Percentiles rank a stretch among this genome's conserved stretches.
Evolutionary conservation across 306 rosid genomes (phyloP).

Genomic region (Fragaria ananassa): DNA sequence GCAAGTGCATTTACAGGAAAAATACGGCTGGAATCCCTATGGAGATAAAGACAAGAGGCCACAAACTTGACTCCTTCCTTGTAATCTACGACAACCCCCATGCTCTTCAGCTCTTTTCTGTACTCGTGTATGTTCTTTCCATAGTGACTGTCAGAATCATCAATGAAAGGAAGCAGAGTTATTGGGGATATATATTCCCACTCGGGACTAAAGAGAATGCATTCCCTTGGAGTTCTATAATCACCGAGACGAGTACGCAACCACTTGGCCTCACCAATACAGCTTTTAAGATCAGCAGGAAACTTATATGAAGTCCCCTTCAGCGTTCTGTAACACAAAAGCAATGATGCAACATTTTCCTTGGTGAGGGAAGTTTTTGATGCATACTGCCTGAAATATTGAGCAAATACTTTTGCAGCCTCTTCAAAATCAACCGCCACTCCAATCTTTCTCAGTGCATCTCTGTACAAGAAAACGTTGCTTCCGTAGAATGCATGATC

Average conservation of each 20-base stretch:
- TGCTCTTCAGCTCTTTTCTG: constrained; percentile 48
- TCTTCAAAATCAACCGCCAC: constrained; percentile 57
- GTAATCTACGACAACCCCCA: constrained; percentile 50
- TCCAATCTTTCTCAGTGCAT: constrained; percentile 40
- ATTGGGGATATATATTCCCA: constrained; percentile 62
- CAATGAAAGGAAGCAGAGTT: constrained; percentile 63
- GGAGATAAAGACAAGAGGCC: constrained; percentile 35
- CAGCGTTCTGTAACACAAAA: constrained; percentile 42
- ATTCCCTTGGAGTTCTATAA: constrained; percentile 42
- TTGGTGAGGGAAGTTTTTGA: constrained; percentile 25
- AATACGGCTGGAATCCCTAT: constrained; percentile 33
- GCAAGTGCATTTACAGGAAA: constrained; percentile 40
- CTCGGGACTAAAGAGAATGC: constrained; percentile 57
- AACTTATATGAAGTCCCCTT: constrained; percentile 21
- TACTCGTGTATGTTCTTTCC: constrained; percentile 43
- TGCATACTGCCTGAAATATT: constrained; percentile 38
- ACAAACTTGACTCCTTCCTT: constrained; percentile 49
- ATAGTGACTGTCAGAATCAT: constrained; percentile 43
- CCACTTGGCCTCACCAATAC: constrained; percentile 41
- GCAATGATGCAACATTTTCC: constrained; percentile 44
- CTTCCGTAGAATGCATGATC: constrained; percentile 45
- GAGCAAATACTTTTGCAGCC: constrained; percentile 36
- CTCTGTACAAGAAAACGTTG: constrained; percentile 20
- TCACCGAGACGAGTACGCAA: constrained; percentile 47
- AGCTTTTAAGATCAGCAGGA: constrained; percentile 25